Evolutionary conservation across 208 protist genomes (phyloP), one percentile per base, ranked within the genome.

Genomic region (Angomonas desouzai): DNA sequence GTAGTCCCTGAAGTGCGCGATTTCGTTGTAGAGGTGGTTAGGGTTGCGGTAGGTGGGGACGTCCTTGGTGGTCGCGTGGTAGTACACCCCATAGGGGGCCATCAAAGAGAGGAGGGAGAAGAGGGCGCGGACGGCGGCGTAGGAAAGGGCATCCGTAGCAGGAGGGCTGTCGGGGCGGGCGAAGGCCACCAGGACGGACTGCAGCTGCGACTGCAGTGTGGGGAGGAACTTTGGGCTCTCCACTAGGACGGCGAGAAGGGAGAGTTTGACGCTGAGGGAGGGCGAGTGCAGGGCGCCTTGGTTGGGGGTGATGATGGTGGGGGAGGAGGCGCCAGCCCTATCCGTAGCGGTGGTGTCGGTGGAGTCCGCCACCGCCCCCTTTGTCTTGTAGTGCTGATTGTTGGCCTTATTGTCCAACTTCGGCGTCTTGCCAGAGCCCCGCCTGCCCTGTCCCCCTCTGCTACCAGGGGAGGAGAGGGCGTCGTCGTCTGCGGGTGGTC

Each of bases 321-420:
- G 13, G 36, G 36, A 40, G 36, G 36, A 40, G 36, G 36, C 9
- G 13, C 9, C 6, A 13, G 9, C 9, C 9, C 36, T 40, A 40
- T 13, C 13, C 36, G 36, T 40, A 6, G 36, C 13, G 13, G 36
- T 40, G 9, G 9, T 13, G 9, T 40, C 36, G 36, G 36, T 18
- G 36, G 36, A 13, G 36, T 40, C 36, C 36, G 13, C 36, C 48
- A 18, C 36, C 36, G 13, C 36, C 48, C 48, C 18, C 20, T 20
- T 22, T 16, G 48, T 53, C 20, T 28, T 53, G 48, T 28, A 28
- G 20, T 53, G 48, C 48, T 28, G 48, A 29, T 53, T 9, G 11
- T 45, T 45, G 48, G 9, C 18, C 20, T 53, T 59, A 32, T 59
- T 38, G 13, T 59, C 32, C 36, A 13, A 40, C 36, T 40, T 40